Evolutionary conservation across 371 early-diverging fungal species (phyloP).

Genomic region (Neoconidiobolus thromboides): DNA sequence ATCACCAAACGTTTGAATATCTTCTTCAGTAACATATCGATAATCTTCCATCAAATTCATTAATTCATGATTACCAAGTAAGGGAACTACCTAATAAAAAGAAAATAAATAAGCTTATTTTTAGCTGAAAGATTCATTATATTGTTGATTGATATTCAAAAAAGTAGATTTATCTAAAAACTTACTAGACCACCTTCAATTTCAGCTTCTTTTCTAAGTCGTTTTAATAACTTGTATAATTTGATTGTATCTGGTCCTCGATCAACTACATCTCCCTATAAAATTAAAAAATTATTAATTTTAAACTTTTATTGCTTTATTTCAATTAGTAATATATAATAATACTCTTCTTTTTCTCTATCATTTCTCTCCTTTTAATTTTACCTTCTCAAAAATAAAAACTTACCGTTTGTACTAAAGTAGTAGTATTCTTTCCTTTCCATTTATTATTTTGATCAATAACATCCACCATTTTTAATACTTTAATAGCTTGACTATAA

Average conservation of each 20-base stretch:
- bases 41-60: slow-evolving; percentile 52
- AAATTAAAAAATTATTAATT: not conserved
- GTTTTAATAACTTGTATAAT: slow-evolving; percentile 34
- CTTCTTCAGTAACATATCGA: slow-evolving; percentile 48
- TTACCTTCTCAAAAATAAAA: not conserved
- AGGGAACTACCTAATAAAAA: slow-evolving; percentile 19
- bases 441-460: slow-evolving; percentile 36
- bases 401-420: slow-evolving; percentile 28
- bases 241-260: slow-evolving; percentile 49
- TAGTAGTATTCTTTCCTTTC: slow-evolving; percentile 30
- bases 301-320: not conserved
- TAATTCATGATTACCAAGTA: slow-evolving; percentile 51
- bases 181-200: slow-evolving; percentile 26
- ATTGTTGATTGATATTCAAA: not conserved
- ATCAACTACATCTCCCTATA: slow-evolving; percentile 52
- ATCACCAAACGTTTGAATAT: slow-evolving; percentile 42
- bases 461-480: slow-evolving; percentile 36
- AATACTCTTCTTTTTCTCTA: not conserved
- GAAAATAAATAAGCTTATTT: not conserved
- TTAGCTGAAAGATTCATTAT: not conserved
- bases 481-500: slow-evolving; percentile 24
- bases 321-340: no score
- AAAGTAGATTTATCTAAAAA: not conserved
- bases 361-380: not conserved
- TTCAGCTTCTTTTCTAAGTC: slow-evolving; percentile 33